Conservation (phyloP, 148 eudicot species). For the Amaranthus palmeri region DNA sequence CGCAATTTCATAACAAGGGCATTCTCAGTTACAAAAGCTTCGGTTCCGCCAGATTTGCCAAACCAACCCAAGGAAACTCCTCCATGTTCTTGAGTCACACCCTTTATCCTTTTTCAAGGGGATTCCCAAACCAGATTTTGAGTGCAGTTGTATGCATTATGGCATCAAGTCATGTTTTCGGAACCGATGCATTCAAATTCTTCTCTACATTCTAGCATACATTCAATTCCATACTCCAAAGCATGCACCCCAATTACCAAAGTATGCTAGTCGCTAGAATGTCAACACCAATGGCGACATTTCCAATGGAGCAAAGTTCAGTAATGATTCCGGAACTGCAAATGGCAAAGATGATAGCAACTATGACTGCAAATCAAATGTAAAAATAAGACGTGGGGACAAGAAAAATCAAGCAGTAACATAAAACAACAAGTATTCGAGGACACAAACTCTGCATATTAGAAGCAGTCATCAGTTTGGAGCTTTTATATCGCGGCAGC, state of each 20-base stretch:
- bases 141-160: too few species aligned
- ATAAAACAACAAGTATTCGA: not conserved
- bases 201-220: not conserved
- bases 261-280: not conserved
- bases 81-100: too few species aligned
- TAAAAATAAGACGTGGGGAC: not conserved
- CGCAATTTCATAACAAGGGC: too few species aligned
- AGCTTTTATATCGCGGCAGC: not conserved
- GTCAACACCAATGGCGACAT: not conserved
- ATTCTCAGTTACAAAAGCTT: too few species aligned
- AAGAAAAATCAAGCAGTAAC: not conserved
- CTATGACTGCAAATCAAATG: constrained; percentile 5
- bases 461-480: not conserved
- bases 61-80: too few species aligned
- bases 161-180: too few species aligned
- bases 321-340: too few species aligned
- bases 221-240: not conserved
- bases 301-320: not conserved
- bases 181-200: too few species aligned
- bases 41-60: too few species aligned
- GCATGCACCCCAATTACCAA: not conserved
- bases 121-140: too few species aligned
- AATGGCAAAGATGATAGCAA: not conserved
- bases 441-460: not conserved
- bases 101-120: too few species aligned